These are phyloP conservation scores for Vitis rupestris DNA, from an alignment of 164 flowering plant genomes.

Conservation along the genomic window DNA sequence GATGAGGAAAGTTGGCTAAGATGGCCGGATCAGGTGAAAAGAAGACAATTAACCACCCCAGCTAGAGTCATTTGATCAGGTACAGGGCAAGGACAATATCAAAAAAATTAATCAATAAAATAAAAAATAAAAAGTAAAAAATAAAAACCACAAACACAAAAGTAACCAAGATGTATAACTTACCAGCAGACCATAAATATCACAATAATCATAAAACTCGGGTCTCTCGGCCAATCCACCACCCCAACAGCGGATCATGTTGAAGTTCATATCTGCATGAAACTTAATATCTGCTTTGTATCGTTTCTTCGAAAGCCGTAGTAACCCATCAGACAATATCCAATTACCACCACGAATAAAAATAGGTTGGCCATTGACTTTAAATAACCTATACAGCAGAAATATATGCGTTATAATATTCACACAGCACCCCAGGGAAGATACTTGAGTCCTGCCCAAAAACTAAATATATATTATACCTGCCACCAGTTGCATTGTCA, in stretches of 20 bases:
- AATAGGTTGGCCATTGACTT: slow-evolving; percentile 89
- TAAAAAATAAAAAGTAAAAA: no score
- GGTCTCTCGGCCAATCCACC: slow-evolving; percentile 98
- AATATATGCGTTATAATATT: slow-evolving; percentile 7
- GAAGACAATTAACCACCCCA: no score
- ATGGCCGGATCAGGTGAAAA: no score
- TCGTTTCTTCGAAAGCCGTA: slow-evolving; percentile 79
- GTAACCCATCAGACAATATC: slow-evolving; percentile 92
- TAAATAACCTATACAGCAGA: slow-evolving; percentile 62
- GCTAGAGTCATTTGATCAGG: no score
- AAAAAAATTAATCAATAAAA: no score
- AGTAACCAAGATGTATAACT: slow-evolving; percentile 19
- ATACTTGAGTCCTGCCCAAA: neutral
- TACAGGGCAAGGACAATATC: no score
- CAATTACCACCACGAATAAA: slow-evolving; percentile 98
- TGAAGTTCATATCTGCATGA: slow-evolving; percentile 97
- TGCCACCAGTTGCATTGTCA: slow-evolving; percentile 88
- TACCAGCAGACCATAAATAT: slow-evolving; percentile 91
- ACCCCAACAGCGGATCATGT: slow-evolving; percentile 99
- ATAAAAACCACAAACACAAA: neutral
- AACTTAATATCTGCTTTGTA: slow-evolving; percentile 91
- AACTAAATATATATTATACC: slow-evolving; percentile 39
- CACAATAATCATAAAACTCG: slow-evolving; percentile 95
- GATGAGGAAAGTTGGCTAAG: no score
- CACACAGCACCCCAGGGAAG: neutral